Conservation (phyloP, 1,284 basidiomycete genomes). For the Inonotus obliquus region DNA sequence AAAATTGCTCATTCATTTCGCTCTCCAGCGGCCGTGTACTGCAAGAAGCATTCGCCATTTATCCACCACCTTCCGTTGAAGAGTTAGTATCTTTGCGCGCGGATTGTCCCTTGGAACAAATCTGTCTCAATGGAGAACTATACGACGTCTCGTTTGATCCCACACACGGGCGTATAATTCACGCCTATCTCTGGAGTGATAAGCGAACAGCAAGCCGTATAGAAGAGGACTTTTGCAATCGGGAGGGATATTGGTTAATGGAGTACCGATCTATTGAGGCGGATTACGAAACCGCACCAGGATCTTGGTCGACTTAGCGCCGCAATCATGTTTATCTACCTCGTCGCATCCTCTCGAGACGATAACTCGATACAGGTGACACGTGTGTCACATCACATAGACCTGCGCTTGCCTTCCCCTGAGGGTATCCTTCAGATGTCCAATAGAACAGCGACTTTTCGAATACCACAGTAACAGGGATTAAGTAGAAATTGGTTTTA, state of each 20-base stretch:
- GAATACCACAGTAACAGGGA: no score
- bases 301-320: no score
- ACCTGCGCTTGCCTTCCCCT: no score
- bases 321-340: no score
- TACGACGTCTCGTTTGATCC: neutral
- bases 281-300: neutral
- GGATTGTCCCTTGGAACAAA: neutral
- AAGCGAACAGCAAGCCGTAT: neutral
- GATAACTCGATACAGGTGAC: no score
- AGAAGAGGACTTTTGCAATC: neutral
- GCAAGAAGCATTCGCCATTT: neutral
- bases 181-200: neutral
- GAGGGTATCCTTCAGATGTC: no score
- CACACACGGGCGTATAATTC: neutral
- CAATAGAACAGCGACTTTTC: no score
- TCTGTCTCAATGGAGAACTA: neutral
- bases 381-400: no score
- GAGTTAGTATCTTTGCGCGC: neutral
- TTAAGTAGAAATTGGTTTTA: no score
- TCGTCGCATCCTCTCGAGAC: no score
- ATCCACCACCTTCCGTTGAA: neutral
- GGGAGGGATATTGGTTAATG: conserved; percentile 11
- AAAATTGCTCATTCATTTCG: neutral
- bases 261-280: neutral
- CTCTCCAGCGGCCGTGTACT: neutral